These are phyloP conservation scores for Lentinula guzmanii DNA, from an alignment of 768 basidiomycete species.

Conservation along the genomic window DNA sequence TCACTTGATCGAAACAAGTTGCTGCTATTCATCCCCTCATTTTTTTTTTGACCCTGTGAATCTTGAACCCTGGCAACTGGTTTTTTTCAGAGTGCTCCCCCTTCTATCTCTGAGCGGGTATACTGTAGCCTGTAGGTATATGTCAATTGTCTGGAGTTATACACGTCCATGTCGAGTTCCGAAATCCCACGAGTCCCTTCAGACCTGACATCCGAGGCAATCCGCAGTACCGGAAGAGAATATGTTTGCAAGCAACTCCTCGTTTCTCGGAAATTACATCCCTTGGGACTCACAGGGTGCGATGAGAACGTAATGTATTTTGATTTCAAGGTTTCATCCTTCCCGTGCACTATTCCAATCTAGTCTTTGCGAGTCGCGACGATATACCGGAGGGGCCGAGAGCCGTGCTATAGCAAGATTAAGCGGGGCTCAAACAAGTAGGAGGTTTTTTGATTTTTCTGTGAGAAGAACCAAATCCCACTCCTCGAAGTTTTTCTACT, in stretches of 20 bases:
- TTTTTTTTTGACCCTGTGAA: not conserved
- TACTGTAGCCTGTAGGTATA: too few relatives aligned
- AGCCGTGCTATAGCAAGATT: not conserved
- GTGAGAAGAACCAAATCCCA: too few relatives aligned
- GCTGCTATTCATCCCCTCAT: slow-evolving; percentile 37
- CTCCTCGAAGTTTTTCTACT: too few relatives aligned
- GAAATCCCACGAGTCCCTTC: not conserved
- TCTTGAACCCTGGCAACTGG: too few relatives aligned
- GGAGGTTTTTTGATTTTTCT: too few relatives aligned
- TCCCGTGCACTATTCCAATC: not conserved
- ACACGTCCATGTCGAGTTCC: not conserved
- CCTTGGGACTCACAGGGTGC: not conserved
- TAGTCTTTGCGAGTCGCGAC: not conserved
- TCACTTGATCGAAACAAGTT: slow-evolving; percentile 63
- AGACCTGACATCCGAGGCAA: too few relatives aligned
- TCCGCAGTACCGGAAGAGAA: too few relatives aligned
- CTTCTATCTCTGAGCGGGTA: too few relatives aligned
- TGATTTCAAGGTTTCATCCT: not conserved
- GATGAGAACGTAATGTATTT: not conserved
- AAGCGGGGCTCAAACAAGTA: not conserved
- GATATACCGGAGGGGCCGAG: not conserved
- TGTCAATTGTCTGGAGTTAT: too few relatives aligned
- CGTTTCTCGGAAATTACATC: not conserved
- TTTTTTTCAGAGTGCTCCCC: too few relatives aligned
- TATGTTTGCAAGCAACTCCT: not conserved